Percentiles rank a stretch among this genome's conserved stretches.
These are phyloP conservation scores for Canavalia ensiformis DNA, from an alignment of 306 rosid genomes.

Conservation along the genomic window DNA sequence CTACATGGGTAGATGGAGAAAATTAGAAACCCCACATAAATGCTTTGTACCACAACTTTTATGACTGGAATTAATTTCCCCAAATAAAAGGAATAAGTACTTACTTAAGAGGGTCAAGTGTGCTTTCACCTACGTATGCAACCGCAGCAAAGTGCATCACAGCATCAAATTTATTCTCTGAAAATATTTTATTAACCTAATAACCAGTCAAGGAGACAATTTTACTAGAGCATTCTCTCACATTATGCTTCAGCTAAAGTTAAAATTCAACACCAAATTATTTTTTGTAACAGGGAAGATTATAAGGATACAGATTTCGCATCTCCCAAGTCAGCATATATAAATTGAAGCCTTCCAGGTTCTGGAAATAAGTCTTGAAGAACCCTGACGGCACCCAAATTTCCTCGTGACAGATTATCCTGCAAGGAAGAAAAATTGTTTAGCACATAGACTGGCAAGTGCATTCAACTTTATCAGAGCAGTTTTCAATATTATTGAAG, in stretches of 20 bases:
- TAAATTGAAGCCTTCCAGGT: constrained; percentile 96
- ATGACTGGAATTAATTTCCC: constrained; percentile 26
- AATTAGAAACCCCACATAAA: constrained; percentile 34
- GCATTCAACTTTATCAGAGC: constrained; percentile 23
- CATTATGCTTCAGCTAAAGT: constrained; percentile 22
- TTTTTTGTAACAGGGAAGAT: constrained; percentile 25
- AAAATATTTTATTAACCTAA: constrained; percentile 91
- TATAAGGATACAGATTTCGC: constrained; percentile 78
- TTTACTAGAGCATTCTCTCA: constrained; percentile 19
- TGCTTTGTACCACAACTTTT: constrained; percentile 17
- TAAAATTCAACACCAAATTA: constrained; percentile 23
- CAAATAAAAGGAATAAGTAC: constrained; percentile 49
- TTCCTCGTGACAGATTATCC: constrained; percentile 96
- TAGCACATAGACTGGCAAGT: constrained; percentile 4
- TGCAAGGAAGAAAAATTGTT: constrained; percentile 49
- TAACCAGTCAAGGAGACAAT: constrained; percentile 68
- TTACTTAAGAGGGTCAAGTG: constrained; percentile 91
- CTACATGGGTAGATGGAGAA: constrained; percentile 4
- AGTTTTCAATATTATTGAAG: constrained; percentile 21
- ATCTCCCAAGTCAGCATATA: constrained; percentile 94
- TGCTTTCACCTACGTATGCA: constrained; percentile 99
- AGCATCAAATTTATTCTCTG: constrained; percentile 94
- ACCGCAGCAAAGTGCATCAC: constrained; percentile 99
- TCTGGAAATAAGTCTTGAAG: constrained; percentile 85
- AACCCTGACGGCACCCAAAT: constrained; percentile 89